Conservation (phyloP, 2,329 filamentous ascomycete species). For the Karstenula rhodostoma region DNA sequence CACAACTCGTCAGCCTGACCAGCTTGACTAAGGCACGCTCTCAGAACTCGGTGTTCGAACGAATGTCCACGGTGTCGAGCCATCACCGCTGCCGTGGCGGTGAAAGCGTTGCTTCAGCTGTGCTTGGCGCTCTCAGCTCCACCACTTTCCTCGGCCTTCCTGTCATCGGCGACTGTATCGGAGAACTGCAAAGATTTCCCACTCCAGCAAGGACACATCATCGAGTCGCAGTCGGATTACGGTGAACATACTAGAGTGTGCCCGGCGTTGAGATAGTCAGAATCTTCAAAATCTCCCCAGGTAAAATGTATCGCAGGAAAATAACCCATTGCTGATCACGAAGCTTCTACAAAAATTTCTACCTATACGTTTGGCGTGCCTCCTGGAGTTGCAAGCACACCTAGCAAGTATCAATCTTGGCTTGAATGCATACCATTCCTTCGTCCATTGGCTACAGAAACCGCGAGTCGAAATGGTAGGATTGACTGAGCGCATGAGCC, state of each 20-base stretch:
- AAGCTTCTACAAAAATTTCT: no score
- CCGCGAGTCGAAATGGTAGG: no score
- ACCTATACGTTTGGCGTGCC: no score
- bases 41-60: background rate
- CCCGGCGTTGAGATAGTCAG: no score
- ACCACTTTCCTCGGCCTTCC: background rate
- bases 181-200: background rate
- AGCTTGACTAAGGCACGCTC: background rate
- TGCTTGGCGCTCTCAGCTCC: conserved; percentile 1
- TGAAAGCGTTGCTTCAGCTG: background rate
- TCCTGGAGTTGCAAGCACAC: no score
- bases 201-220: no score
- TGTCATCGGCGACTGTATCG: background rate
- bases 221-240: background rate
- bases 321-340: no score
- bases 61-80: background rate
- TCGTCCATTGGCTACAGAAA: background rate
- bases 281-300: no score
- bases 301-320: no score
- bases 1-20: background rate
- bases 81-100: background rate
- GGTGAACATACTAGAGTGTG: background rate
- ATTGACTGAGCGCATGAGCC: background rate
- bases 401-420: no score
- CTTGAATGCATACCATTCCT: background rate